phyloP scores from a whole-genome alignment of 2,329 filamentous ascomycete genomes.

The Cadophora sp. region DNA sequence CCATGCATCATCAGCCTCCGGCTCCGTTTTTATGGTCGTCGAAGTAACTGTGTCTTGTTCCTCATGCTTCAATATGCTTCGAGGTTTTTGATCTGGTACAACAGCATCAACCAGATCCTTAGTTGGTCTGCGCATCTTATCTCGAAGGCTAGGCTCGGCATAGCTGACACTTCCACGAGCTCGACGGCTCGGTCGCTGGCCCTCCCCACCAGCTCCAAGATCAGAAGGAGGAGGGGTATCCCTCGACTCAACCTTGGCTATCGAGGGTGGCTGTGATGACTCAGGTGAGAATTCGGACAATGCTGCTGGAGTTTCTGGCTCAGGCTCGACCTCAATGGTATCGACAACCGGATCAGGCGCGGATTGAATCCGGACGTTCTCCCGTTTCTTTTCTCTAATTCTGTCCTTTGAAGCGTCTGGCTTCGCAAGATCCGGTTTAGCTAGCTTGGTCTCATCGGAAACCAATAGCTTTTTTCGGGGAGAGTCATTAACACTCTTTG shows the following conservation, averaged over 20 bases:
- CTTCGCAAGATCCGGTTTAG: conserved; percentile 47
- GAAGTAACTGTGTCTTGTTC: conserved; percentile 23
- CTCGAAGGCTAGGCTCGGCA: conserved; percentile 79
- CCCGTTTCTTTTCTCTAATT: conserved; percentile 27
- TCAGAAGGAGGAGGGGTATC: conserved; percentile 68
- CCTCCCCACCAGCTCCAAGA: conserved; percentile 61
- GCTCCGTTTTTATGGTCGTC: conserved; percentile 41
- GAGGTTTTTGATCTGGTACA: conserved; percentile 62
- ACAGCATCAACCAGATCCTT: conserved; percentile 80
- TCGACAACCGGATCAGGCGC: conserved; percentile 26
- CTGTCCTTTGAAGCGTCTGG: conserved; percentile 32
- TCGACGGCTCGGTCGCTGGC: conserved; percentile 69
- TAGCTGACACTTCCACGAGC: conserved; percentile 76
- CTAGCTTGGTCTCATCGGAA: conserved; percentile 48
- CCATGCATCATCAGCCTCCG: conserved; percentile 42
- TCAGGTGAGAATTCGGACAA: conserved; percentile 53
- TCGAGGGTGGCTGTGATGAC: conserved; percentile 54
- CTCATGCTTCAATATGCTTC: conserved; percentile 40
- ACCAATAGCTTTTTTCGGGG: conserved; percentile 57
- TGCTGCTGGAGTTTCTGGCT: conserved; percentile 48
- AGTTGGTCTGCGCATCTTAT: conserved; percentile 83
- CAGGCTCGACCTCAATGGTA: conserved; percentile 44
- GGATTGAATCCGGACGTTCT: conserved; percentile 25
- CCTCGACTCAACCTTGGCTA: conserved; percentile 41
- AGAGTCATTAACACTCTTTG: conserved; percentile 63